These are phyloP conservation scores for Cordyceps militaris DNA, from an alignment of 2,329 filamentous ascomycete genomes.

Conservation along the genomic window DNA sequence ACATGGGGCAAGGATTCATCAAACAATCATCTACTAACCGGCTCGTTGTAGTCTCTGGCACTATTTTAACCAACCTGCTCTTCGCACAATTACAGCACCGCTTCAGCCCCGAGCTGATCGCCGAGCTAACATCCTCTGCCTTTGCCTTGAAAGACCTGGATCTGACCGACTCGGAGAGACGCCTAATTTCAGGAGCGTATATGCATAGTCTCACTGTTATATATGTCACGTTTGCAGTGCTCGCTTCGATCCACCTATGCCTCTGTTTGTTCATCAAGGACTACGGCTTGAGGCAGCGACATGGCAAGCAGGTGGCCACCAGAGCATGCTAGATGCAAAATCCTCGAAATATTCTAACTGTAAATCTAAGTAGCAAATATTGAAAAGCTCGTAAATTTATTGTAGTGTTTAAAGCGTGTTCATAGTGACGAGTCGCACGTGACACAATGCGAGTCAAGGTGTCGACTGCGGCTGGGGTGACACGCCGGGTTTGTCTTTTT, in stretches of 20 bases:
- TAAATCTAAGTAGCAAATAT: neutral
- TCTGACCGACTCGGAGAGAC: neutral
- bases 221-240: neutral
- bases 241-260: neutral
- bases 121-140: neutral
- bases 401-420: too few species aligned
- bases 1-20: neutral
- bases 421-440: neutral
- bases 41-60: neutral
- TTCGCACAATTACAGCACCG: neutral
- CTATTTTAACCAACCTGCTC: neutral
- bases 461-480: neutral
- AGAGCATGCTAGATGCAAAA: neutral
- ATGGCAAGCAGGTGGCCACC: neutral
- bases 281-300: neutral
- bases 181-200: neutral
- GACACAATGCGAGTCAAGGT: neutral
- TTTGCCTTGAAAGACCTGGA: constrained; percentile 7
- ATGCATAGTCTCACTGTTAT: neutral
- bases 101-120: neutral
- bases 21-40: neutral
- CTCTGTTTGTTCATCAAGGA: neutral
- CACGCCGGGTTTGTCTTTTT: neutral
- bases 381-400: neutral
- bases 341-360: too few species aligned